phyloP scores from a whole-genome alignment of 768 basidiomycete genomes.

The Chalciporus piperatus region DNA sequence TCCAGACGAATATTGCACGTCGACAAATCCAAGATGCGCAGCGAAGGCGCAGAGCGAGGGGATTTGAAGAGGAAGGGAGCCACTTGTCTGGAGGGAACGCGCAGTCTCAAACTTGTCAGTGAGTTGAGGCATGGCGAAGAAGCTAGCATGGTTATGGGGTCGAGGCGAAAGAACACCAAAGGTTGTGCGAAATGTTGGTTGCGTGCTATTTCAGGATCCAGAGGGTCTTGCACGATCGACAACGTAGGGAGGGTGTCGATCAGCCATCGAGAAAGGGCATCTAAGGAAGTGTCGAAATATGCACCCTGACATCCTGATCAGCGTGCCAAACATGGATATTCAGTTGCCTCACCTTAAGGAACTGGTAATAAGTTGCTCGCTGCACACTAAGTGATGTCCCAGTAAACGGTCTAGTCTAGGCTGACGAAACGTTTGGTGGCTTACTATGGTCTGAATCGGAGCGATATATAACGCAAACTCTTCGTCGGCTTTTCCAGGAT shows the following conservation, averaged over 20 bases:
- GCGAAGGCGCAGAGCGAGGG: conserved; percentile 35
- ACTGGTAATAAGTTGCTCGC: conserved; percentile 76
- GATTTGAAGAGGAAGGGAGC: conserved; percentile 38
- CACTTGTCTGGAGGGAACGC: conserved; percentile 67
- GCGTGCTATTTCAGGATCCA: conserved; percentile 39
- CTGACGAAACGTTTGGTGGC: conserved; percentile 22
- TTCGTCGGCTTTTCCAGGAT: conserved; percentile 52
- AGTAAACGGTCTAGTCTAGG: conserved; percentile 1
- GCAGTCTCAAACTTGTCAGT: conserved; percentile 59
- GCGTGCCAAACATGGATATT: background rate
- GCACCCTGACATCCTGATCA: conserved; percentile 49
- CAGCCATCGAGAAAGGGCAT: conserved; percentile 65
- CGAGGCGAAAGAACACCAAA: conserved; percentile 77
- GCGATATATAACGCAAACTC: conserved; percentile 48
- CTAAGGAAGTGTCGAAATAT: conserved; percentile 77
- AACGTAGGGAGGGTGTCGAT: conserved; percentile 38
- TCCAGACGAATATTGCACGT: conserved; percentile 56
- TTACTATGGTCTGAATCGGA: conserved; percentile 85
- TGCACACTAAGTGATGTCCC: conserved; percentile 45
- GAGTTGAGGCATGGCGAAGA: conserved; percentile 40
- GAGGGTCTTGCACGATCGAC: conserved; percentile 68
- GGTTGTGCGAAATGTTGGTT: conserved; percentile 70
- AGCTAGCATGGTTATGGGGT: conserved; percentile 48
- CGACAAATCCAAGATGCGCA: conserved; percentile 73
- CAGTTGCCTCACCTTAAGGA: conserved; percentile 53